phyloP scores from a whole-genome alignment of 2,329 filamentous ascomycete genomes.

The Phyllosticta citriasiana region DNA sequence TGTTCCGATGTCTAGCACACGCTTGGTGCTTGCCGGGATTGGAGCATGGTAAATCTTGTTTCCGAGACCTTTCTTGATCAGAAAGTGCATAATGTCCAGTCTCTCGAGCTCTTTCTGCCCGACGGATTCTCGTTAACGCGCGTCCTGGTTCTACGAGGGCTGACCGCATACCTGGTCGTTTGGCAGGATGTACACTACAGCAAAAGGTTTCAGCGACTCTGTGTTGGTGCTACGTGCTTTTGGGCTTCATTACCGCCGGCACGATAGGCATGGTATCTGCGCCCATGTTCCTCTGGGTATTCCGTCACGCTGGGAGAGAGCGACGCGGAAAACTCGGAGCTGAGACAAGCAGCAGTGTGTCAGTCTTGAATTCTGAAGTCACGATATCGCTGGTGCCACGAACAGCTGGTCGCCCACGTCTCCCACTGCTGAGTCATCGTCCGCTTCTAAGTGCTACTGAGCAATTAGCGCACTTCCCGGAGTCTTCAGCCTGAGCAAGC shows the following conservation, averaged over 20 bases:
- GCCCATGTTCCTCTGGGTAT: slow-evolving; percentile 18
- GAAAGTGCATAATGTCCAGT: slow-evolving; percentile 21
- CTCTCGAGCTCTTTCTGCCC: slow-evolving; percentile 26
- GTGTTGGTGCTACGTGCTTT: not conserved
- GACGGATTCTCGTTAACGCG: not conserved
- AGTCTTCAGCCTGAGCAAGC: not conserved
- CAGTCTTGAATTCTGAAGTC: slow-evolving; percentile 11
- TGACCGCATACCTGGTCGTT: slow-evolving; percentile 14
- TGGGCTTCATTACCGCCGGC: slow-evolving; percentile 6
- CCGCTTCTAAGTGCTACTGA: slow-evolving; percentile 5
- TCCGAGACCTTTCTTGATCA: slow-evolving; percentile 27
- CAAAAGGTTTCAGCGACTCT: not conserved
- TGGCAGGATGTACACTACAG: slow-evolving; percentile 27
- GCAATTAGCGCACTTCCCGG: not conserved
- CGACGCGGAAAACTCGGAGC: slow-evolving; percentile 6
- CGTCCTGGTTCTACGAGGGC: not conserved
- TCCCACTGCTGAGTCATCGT: slow-evolving; percentile 13
- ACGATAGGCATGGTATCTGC: slow-evolving; percentile 19
- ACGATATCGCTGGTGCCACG: slow-evolving; percentile 2
- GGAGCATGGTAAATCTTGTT: slow-evolving; percentile 18
- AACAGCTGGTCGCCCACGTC: slow-evolving; percentile 16
- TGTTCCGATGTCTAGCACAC: slow-evolving; percentile 19
- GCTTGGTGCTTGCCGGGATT: slow-evolving; percentile 6
- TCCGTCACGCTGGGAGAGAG: slow-evolving; percentile 11
- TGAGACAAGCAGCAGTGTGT: slow-evolving; percentile 11